Evolutionary conservation across 352 stramenopile species (phyloP).

Genomic region (Pythium aphanidermatum): DNA sequence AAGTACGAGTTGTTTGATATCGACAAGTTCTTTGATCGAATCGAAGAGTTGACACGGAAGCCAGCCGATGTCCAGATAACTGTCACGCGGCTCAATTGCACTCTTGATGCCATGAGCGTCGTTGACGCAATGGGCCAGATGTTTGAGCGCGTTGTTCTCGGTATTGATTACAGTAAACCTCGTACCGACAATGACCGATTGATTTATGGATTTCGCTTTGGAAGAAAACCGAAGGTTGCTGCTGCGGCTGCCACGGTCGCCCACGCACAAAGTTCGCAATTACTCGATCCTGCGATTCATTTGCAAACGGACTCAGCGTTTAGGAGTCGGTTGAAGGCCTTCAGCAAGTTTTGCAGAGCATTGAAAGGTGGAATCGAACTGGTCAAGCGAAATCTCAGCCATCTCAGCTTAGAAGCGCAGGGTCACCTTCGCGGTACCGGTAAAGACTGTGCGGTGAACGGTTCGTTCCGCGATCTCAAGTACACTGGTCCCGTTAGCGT

Average conservation of each 20-base stretch:
- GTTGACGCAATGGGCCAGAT: constrained; percentile 54
- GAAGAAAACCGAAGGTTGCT: constrained; percentile 40
- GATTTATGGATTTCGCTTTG: constrained; percentile 70
- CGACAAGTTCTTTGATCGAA: constrained; percentile 43
- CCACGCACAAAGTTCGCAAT: constrained; percentile 20
- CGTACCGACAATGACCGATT: constrained; percentile 37
- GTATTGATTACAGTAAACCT: constrained; percentile 57
- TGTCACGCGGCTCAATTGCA: constrained; percentile 52
- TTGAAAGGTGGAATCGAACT: constrained; percentile 49
- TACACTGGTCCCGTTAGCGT: constrained; percentile 49
- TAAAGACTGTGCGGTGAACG: constrained; percentile 42
- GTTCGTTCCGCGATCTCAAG: constrained; percentile 57
- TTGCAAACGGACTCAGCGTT: constrained; percentile 40
- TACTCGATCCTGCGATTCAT: constrained; percentile 39
- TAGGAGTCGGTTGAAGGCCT: constrained; percentile 37
- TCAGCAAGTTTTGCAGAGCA: constrained; percentile 50
- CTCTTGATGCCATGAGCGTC: constrained; percentile 44
- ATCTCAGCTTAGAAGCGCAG: constrained; percentile 40
- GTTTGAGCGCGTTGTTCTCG: constrained; percentile 56
- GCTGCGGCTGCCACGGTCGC: constrained; percentile 28
- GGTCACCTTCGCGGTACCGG: constrained; percentile 45
- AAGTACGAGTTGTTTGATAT: constrained; percentile 59
- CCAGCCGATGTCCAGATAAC: constrained; percentile 37
- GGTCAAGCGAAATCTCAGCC: constrained; percentile 50
- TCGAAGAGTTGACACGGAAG: constrained; percentile 45